Conservation (phyloP, 139 green algal species). For the Axilococcus clingmanii region DNA sequence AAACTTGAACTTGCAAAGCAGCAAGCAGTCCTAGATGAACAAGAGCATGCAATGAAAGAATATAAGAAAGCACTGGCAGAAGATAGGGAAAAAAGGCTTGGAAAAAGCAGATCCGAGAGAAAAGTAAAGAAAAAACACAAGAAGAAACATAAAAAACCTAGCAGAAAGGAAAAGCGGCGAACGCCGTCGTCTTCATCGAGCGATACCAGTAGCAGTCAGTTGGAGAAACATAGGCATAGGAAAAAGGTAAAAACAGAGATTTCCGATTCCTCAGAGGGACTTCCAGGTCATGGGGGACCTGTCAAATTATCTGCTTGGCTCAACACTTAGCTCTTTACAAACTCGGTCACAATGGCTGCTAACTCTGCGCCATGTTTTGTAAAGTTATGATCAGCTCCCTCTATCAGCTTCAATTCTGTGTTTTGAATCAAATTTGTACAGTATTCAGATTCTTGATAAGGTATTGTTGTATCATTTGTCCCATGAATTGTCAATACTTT, state of each 20-base stretch:
- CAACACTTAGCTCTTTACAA: too few species aligned
- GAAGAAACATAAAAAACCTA: conserved; percentile 10
- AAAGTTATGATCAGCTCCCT: conserved; percentile 38
- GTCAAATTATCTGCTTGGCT: conserved; percentile 3
- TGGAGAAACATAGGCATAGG: neutral
- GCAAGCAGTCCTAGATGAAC: conserved; percentile 7
- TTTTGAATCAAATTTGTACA: conserved; percentile 6
- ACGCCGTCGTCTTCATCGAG: conserved; percentile 9
- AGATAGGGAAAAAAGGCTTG: conserved; percentile 19
- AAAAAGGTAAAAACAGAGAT: neutral
- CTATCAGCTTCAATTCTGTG: conserved; percentile 14
- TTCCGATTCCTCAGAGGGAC: too few species aligned
- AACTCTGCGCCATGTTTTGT: neutral
- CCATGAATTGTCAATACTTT: conserved; percentile 8
- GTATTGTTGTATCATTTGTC: conserved; percentile 8
- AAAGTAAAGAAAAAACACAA: conserved; percentile 11
- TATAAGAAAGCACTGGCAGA: conserved; percentile 17
- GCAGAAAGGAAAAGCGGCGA: conserved; percentile 23
- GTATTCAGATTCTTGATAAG: conserved; percentile 2
- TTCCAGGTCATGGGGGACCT: neutral
- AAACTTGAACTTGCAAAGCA: conserved; percentile 1
- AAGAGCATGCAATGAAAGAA: conserved; percentile 11
- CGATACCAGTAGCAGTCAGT: conserved; percentile 10
- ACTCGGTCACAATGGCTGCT: conserved; percentile 9
- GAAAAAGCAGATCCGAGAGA: neutral